Percentiles rank a stretch among this genome's conserved stretches.
phyloP scores from a whole-genome alignment of 1,284 basidiomycete species.

The Veloporphyrellus conicus region DNA sequence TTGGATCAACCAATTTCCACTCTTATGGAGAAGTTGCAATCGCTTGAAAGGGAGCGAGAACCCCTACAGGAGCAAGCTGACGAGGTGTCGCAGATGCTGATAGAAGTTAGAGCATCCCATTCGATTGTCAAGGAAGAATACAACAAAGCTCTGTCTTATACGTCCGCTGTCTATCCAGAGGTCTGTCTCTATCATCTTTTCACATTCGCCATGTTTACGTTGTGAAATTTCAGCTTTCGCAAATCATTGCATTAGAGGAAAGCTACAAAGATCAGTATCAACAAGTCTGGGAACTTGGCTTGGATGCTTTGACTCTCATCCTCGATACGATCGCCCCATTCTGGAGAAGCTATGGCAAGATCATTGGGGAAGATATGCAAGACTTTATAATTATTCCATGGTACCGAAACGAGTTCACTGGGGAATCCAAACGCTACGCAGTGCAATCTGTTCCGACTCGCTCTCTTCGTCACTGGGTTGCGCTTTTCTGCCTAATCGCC shows the following conservation, averaged over 20 bases:
- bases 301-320: slow-evolving; percentile 67
- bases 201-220: slow-evolving; percentile 2
- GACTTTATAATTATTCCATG: slow-evolving; percentile 75
- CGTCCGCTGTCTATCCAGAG: slow-evolving; percentile 72
- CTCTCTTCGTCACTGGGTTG: slow-evolving; percentile 63
- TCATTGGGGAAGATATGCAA: slow-evolving; percentile 68
- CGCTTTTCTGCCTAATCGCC: slow-evolving; percentile 49
- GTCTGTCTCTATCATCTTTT: slow-evolving; percentile 35
- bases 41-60: slow-evolving; percentile 44
- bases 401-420: slow-evolving; percentile 77
- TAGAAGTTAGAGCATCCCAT: slow-evolving; percentile 52
- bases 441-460: slow-evolving; percentile 57
- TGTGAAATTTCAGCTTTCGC: slow-evolving; percentile 48
- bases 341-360: slow-evolving; percentile 73
- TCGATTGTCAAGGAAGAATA: slow-evolving; percentile 57
- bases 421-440: slow-evolving; percentile 62
- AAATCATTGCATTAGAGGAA: slow-evolving; percentile 64
- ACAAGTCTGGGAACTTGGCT: slow-evolving; percentile 70
- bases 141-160: slow-evolving; percentile 61
- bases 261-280: slow-evolving; percentile 72
- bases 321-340: slow-evolving; percentile 70
- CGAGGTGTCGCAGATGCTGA: slow-evolving; percentile 46
- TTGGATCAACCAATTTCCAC: slow-evolving; percentile 52
- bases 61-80: slow-evolving; percentile 41
- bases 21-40: slow-evolving; percentile 39